Evolutionary conservation across 2,329 filamentous ascomycete species (phyloP).

Genomic region (Neopestalotiopsis clavispora): DNA sequence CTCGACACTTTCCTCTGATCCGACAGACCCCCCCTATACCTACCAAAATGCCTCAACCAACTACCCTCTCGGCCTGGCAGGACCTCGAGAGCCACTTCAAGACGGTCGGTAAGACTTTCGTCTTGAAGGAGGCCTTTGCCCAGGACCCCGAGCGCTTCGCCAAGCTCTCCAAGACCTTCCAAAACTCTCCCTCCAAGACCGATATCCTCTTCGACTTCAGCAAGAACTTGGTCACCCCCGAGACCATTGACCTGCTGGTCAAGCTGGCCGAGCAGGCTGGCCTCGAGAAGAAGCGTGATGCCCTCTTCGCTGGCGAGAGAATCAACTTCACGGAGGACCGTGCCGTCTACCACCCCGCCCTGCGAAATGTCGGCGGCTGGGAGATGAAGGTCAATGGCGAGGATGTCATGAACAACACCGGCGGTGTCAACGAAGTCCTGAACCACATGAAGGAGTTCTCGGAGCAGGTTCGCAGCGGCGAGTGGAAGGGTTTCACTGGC

Average conservation of each 20-base stretch:
- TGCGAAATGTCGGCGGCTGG: conserved; percentile 88
- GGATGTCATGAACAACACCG: conserved; percentile 88
- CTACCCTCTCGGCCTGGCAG: conserved; percentile 84
- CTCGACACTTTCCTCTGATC: background rate
- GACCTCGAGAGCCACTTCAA: conserved; percentile 91
- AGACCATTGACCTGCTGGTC: conserved; percentile 85
- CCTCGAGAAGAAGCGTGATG: conserved; percentile 91
- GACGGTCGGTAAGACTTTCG: conserved; percentile 83
- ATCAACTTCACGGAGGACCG: conserved; percentile 99
- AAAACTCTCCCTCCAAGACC: conserved; percentile 75
- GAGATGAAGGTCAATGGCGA: conserved; percentile 84
- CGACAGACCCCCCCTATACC: background rate
- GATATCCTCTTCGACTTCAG: conserved; percentile 98
- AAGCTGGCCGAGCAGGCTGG: conserved; percentile 91
- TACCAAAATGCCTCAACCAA: conserved; percentile 78
- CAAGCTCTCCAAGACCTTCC: conserved; percentile 87
- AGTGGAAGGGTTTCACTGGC: conserved; percentile 96
- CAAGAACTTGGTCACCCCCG: conserved; percentile 97
- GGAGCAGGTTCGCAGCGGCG: conserved; percentile 89
- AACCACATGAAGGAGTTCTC: conserved; percentile 99
- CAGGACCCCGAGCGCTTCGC: conserved; percentile 86
- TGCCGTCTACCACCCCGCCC: conserved; percentile 92
- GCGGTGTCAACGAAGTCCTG: conserved; percentile 87
- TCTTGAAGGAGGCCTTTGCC: conserved; percentile 91
- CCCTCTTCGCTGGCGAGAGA: conserved; percentile 96